A percentile compares a stretch with the other conserved stretches of the same genome.
These are phyloP conservation scores for Fusarium temperatum DNA, from an alignment of 2,329 filamentous ascomycete genomes.

Conservation along the genomic window DNA sequence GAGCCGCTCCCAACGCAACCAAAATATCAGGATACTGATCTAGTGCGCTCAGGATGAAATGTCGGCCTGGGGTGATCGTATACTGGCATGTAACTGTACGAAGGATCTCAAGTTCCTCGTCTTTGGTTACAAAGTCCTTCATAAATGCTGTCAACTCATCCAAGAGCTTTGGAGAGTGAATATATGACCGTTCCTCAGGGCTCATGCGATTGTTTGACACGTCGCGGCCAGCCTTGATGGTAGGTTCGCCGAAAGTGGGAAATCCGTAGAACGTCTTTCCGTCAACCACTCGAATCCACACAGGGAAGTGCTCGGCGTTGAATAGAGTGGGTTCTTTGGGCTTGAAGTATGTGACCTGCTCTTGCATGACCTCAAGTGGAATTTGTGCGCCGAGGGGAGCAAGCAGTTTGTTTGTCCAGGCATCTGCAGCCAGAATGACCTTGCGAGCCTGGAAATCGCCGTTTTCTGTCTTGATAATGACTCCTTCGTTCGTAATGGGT, in stretches of 20 bases:
- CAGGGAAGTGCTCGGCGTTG: not conserved
- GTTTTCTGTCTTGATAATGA: not conserved
- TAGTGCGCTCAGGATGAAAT: not conserved
- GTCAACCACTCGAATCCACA: not conserved
- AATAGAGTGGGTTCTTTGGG: not conserved
- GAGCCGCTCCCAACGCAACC: not conserved
- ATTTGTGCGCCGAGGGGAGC: not conserved
- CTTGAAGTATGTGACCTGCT: slow-evolving; percentile 5
- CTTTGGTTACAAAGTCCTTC: not conserved
- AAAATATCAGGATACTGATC: not conserved
- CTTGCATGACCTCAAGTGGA: not conserved
- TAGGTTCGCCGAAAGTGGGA: not conserved
- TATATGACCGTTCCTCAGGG: not conserved
- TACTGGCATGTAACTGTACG: not conserved
- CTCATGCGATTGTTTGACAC: not conserved
- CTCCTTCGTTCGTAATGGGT: not conserved
- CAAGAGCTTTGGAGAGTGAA: not conserved
- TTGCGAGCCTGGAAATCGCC: not conserved
- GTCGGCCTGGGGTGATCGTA: not conserved
- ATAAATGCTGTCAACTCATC: not conserved
- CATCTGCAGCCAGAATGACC: not conserved
- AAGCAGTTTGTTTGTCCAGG: slow-evolving; percentile 3
- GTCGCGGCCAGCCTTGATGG: not conserved
- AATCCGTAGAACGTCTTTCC: not conserved
- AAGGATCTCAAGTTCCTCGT: not conserved